Evolutionary conservation across 2,329 filamentous ascomycete species (phyloP).

Genomic region (Trichoderma koningii): DNA sequence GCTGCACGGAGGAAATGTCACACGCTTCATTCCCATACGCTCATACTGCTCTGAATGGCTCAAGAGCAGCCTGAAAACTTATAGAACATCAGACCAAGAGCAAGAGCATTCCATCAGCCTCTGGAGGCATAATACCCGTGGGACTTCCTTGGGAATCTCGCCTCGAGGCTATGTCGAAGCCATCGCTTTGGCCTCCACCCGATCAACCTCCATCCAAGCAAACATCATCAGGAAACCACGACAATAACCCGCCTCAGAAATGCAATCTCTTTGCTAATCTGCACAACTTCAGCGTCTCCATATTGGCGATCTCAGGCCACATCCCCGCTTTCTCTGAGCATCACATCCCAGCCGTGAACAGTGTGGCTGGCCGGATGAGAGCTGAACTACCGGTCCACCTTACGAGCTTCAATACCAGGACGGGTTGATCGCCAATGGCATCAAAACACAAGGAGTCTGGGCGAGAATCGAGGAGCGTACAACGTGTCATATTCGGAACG

Average conservation of each 20-base stretch:
- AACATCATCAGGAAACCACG: neutral
- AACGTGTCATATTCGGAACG: conserved; percentile 2
- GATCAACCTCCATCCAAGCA: neutral
- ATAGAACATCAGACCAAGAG: too few relatives aligned
- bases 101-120: too few relatives aligned
- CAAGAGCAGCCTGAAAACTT: too few relatives aligned
- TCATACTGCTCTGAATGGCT: too few relatives aligned
- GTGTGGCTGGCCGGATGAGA: conserved; percentile 5
- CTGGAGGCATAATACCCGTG: too few relatives aligned
- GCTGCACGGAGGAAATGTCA: too few relatives aligned
- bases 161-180: too few relatives aligned
- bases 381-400: neutral
- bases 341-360: neutral
- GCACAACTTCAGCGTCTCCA: neutral
- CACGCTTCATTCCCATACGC: too few relatives aligned
- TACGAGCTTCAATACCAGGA: neutral
- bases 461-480: neutral
- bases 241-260: neutral
- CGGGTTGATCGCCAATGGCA: neutral
- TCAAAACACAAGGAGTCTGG: neutral
- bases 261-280: conserved; percentile 4
- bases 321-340: neutral
- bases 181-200: neutral
- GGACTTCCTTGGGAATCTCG: too few relatives aligned
- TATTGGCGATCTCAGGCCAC: neutral